Conservation (phyloP, 305 asterid species). For the Fraxinus xanthoxyloides region DNA sequence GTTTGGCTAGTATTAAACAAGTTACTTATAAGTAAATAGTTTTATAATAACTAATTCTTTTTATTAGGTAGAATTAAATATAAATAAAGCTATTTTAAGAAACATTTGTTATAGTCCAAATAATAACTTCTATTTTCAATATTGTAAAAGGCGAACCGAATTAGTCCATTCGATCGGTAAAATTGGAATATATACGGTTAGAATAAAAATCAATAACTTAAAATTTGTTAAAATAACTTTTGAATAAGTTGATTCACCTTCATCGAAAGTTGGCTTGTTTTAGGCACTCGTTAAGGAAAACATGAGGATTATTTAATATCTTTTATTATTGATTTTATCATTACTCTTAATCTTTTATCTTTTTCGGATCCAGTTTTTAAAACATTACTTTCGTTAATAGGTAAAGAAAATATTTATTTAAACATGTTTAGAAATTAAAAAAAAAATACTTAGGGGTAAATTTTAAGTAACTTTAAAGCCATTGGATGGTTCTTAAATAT, state of each 20-base stretch:
- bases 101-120: too few relatives aligned
- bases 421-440: background rate
- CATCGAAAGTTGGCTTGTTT: background rate
- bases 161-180: too few relatives aligned
- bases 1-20: background rate
- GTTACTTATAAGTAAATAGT: background rate
- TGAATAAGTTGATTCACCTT: too few relatives aligned
- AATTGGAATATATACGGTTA: too few relatives aligned
- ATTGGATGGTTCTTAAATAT: background rate
- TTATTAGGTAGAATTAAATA: background rate
- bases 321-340: too few relatives aligned
- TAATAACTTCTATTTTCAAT: too few relatives aligned
- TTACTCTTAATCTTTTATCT: background rate
- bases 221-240: too few relatives aligned
- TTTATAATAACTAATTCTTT: too few relatives aligned
- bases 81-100: too few relatives aligned
- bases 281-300: background rate
- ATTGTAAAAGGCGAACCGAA: too few relatives aligned
- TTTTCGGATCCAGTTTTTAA: background rate
- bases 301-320: background rate
- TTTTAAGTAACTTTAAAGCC: background rate
- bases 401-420: too few relatives aligned
- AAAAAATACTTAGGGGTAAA: background rate
- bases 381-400: too few relatives aligned
- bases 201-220: background rate